phyloP scores from a whole-genome alignment of 768 basidiomycete species.

The Collybia nuda region DNA sequence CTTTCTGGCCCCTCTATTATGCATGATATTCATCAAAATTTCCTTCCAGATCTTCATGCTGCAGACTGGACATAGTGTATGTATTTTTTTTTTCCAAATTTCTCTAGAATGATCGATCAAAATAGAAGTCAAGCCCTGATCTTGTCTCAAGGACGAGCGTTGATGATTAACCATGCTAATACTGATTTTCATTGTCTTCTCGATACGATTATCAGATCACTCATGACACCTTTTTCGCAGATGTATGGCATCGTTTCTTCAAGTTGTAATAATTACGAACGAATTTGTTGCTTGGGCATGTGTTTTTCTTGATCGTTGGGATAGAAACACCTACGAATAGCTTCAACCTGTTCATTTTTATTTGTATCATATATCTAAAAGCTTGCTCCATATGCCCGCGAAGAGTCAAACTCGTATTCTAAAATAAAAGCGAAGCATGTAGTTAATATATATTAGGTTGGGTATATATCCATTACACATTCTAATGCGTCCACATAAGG shows the following conservation, averaged over 20 bases:
- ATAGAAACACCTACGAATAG: conserved; percentile 13
- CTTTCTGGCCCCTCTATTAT: conserved; percentile 11
- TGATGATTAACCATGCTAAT: conserved; percentile 93
- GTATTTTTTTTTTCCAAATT: conserved; percentile 26
- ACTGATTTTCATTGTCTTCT: conserved; percentile 46
- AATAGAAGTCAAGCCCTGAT: conserved; percentile 93
- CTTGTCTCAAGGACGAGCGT: conserved; percentile 67
- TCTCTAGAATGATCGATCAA: conserved; percentile 55
- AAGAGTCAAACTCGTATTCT: no score
- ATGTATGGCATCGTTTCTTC: no score
- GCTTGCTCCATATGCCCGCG: no score
- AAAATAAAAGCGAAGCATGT: no score
- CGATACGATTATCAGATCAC: background rate
- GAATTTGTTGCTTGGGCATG: background rate
- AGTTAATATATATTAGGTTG: no score
- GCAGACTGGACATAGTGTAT: conserved; percentile 1
- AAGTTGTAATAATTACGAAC: background rate
- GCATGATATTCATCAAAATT: conserved; percentile 10
- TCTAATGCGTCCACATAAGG: conserved; percentile 48
- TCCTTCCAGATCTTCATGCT: no score
- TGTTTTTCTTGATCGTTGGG: background rate
- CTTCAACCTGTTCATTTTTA: no score
- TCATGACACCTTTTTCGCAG: background rate
- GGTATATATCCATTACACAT: no score
- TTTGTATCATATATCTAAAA: no score